Evolutionary conservation across 768 basidiomycete species (phyloP).

Genomic region (Tulasnella sp.): DNA sequence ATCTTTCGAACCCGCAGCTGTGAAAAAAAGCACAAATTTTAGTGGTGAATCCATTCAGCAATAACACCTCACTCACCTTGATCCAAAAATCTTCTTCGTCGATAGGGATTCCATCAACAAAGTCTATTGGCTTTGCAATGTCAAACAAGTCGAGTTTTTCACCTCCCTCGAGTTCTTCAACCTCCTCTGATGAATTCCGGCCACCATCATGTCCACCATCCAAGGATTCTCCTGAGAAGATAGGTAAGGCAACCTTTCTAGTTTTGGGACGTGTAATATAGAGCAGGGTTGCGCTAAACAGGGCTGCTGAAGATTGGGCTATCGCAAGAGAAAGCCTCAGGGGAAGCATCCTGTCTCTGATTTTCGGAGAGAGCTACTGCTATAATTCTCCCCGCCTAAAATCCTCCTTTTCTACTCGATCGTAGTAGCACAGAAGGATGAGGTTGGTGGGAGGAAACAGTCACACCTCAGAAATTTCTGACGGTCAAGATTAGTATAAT

Average conservation of each 20-base stretch:
- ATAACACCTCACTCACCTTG: conserved; percentile 29
- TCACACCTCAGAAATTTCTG: too few species aligned
- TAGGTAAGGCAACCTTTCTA: background rate
- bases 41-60: background rate
- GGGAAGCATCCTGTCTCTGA: background rate
- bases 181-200: too few species aligned
- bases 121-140: conserved; percentile 59
- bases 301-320: conserved; percentile 1
- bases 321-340: conserved; percentile 1
- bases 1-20: conserved; percentile 53
- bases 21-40: background rate
- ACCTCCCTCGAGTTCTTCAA: conserved; percentile 8
- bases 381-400: too few species aligned
- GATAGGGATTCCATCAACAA: conserved; percentile 52
- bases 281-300: conserved; percentile 1
- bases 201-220: background rate
- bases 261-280: background rate
- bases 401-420: too few species aligned
- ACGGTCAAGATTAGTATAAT: too few species aligned
- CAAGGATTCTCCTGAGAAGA: background rate
- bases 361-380: too few species aligned
- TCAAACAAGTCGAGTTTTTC: conserved; percentile 43
- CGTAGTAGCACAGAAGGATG: too few species aligned
- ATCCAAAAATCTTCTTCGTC: conserved; percentile 48
- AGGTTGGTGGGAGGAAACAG: too few species aligned